Evolutionary conservation across 345 rosid species (phyloP).

Genomic region (Ailanthus altissimus): DNA sequence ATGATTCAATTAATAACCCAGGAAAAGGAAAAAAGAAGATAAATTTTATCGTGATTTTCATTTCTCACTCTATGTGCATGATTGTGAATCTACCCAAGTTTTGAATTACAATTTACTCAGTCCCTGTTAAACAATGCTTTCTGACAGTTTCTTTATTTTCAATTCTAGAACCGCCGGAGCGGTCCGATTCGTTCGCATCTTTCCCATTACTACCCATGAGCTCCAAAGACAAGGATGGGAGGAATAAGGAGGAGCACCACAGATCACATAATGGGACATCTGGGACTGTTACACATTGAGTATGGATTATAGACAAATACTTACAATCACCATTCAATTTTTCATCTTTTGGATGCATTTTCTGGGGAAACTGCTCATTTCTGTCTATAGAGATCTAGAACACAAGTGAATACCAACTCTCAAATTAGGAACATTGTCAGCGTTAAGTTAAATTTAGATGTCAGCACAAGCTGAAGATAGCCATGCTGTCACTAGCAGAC

Average conservation of each 20-base stretch:
- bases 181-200: slow-evolving; percentile 45
- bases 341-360: slow-evolving; percentile 6
- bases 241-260: slow-evolving; percentile 64
- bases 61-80: neutral
- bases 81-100: neutral
- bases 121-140: neutral
- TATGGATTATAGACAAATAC: slow-evolving; percentile 11
- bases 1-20: too few species aligned
- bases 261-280: slow-evolving; percentile 55
- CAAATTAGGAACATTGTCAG: slow-evolving; percentile 20
- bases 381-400: slow-evolving; percentile 17
- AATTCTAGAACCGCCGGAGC: slow-evolving; percentile 68
- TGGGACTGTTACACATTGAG: slow-evolving; percentile 37
- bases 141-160: slow-evolving; percentile 4
- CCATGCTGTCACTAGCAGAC: slow-evolving; percentile 31
- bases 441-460: slow-evolving; percentile 29
- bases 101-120: neutral
- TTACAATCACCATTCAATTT: neutral
- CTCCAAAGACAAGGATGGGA: slow-evolving; percentile 51
- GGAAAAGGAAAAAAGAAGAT: too few species aligned
- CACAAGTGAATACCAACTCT: slow-evolving; percentile 18
- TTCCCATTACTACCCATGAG: slow-evolving; percentile 52
- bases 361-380: slow-evolving; percentile 11
- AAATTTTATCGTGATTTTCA: too few species aligned
- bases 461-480: slow-evolving; percentile 54